Evolutionary conservation across 2,329 filamentous ascomycete genomes (phyloP).

Genomic region (Reticulascus tulasneorum): DNA sequence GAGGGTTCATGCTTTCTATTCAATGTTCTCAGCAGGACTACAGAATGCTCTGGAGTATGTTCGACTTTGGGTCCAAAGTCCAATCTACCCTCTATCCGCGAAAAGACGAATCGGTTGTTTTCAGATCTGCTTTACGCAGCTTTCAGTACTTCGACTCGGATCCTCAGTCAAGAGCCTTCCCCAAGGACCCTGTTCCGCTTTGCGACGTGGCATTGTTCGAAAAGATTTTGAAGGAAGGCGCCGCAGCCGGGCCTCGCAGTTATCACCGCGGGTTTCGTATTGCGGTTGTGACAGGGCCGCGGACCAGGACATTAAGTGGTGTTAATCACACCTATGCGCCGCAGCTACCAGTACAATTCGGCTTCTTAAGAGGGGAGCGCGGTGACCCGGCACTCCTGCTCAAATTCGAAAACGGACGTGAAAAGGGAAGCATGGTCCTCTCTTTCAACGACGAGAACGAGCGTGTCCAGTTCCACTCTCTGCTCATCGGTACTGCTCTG

Average conservation of each 20-base stretch:
- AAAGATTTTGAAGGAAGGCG: conserved; percentile 60
- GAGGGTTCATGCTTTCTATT: conserved; percentile 69
- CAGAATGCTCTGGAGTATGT: conserved; percentile 74
- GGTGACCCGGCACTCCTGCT: conserved; percentile 67
- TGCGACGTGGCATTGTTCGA: conserved; percentile 78
- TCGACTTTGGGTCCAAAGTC: conserved; percentile 77
- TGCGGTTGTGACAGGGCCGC: conserved; percentile 71
- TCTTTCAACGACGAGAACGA: conserved; percentile 73
- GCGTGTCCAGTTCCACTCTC: conserved; percentile 65
- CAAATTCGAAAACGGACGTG: conserved; percentile 62
- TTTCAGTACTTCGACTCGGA: conserved; percentile 80
- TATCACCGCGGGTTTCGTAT: conserved; percentile 78
- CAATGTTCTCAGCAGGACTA: conserved; percentile 75
- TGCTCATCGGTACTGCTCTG: conserved; percentile 69
- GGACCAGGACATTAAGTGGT: conserved; percentile 72
- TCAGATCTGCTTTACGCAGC: conserved; percentile 64
- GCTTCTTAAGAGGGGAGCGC: conserved; percentile 69
- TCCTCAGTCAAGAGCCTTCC: conserved; percentile 67
- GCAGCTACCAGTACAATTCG: conserved; percentile 69
- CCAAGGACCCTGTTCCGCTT: conserved; percentile 65
- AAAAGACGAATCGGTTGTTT: conserved; percentile 65
- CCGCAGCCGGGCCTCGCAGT: conserved; percentile 67
- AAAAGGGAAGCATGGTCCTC: conserved; percentile 69
- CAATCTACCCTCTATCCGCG: conserved; percentile 66
- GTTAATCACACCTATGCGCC: conserved; percentile 67